Conservation (phyloP, 768 basidiomycete species). For the Termitomyces sp. region DNA sequence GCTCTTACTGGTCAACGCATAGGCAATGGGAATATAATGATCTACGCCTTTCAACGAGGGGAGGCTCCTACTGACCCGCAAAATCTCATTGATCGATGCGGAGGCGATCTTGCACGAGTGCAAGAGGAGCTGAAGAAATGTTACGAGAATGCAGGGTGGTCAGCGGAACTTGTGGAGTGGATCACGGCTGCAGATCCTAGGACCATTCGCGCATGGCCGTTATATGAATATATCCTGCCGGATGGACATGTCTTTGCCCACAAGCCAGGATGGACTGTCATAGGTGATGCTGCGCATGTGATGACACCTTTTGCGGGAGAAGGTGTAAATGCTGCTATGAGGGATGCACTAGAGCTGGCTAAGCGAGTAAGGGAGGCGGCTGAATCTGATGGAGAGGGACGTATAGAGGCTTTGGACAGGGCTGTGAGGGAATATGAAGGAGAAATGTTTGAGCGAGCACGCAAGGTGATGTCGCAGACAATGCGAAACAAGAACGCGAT, state of each 20-base stretch:
- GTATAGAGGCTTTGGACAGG: slow-evolving; percentile 4
- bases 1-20: slow-evolving; percentile 7
- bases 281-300: slow-evolving; percentile 22
- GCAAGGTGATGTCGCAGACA: slow-evolving; percentile 7
- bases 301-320: slow-evolving; percentile 20
- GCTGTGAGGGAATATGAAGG: slow-evolving; percentile 8
- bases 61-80: background rate
- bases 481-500: slow-evolving; percentile 4
- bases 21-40: slow-evolving; percentile 9
- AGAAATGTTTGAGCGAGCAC: slow-evolving; percentile 7
- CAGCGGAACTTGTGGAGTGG: slow-evolving; percentile 4
- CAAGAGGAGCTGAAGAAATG: slow-evolving; percentile 1
- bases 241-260: slow-evolving; percentile 10
- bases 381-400: background rate
- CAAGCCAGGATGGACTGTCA: slow-evolving; percentile 13
- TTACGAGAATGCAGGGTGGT: slow-evolving; percentile 6
- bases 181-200: slow-evolving; percentile 5
- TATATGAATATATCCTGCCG: slow-evolving; percentile 10
- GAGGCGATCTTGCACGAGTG: background rate
- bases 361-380: slow-evolving; percentile 1
- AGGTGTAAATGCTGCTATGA: slow-evolving; percentile 19
- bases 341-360: slow-evolving; percentile 16
- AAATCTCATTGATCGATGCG: slow-evolving; percentile 2
- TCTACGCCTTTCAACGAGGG: slow-evolving; percentile 1
- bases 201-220: slow-evolving; percentile 8